Percentiles rank a stretch among this genome's conserved stretches.
Evolutionary conservation across 257 asterid genomes (phyloP).

Genomic region (Ligustrum vulgare): DNA sequence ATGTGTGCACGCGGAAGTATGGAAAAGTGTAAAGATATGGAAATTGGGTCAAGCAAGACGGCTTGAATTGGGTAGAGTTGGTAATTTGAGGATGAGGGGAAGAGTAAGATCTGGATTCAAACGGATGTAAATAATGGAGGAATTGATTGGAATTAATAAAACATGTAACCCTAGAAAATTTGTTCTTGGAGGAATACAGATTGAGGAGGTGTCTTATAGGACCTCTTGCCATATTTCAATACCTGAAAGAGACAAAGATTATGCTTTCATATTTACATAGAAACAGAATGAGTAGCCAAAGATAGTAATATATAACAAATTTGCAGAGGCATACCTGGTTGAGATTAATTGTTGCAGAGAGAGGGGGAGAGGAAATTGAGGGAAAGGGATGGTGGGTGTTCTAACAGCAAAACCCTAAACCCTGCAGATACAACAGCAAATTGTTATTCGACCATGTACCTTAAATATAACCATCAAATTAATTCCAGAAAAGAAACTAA

Average conservation of each 20-base stretch:
- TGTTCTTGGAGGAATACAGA: slow-evolving; percentile 40
- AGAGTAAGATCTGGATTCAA: slow-evolving; percentile 25
- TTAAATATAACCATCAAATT: no score
- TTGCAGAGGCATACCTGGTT: background rate
- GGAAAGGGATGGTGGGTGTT: background rate
- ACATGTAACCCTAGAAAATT: slow-evolving; percentile 28
- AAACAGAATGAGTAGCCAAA: background rate
- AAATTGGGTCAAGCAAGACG: slow-evolving; percentile 19
- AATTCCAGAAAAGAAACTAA: no score
- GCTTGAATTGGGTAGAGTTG: slow-evolving; percentile 22
- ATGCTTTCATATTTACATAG: background rate
- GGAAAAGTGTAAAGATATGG: slow-evolving; percentile 20
- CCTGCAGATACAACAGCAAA: background rate
- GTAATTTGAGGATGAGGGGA: slow-evolving; percentile 19
- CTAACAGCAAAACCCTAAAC: background rate
- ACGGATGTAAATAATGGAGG: slow-evolving; percentile 31
- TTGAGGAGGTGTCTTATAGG: slow-evolving; percentile 45
- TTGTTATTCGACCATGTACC: no score
- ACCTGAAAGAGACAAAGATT: slow-evolving; percentile 4
- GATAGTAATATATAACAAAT: slow-evolving; percentile 15
- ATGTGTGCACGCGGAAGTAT: slow-evolving; percentile 26
- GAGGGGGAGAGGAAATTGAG: background rate
- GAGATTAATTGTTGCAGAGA: background rate
- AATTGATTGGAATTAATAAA: slow-evolving; percentile 29
- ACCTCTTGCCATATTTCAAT: slow-evolving; percentile 54